Percentiles rank a stretch among this genome's conserved stretches.
Conservation (phyloP, 1,139 yeast genomes). For the Taphrina flavorubra region DNA sequence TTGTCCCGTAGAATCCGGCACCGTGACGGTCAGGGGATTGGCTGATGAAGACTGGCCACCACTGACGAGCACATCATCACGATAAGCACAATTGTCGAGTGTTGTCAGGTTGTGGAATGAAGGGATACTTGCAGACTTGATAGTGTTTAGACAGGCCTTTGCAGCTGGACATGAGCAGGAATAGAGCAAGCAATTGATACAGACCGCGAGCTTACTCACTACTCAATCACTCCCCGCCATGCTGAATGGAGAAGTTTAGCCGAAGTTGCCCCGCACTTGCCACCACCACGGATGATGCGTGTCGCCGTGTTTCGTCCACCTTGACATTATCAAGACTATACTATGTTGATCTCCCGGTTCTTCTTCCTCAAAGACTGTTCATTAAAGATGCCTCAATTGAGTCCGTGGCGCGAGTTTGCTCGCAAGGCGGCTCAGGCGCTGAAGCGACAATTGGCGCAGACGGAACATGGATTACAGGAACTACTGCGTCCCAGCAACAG, state of each 20-base stretch:
- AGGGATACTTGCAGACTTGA: too few species aligned
- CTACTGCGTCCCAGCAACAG: slow-evolving; percentile 20
- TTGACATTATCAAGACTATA: too few species aligned
- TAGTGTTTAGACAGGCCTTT: too few species aligned
- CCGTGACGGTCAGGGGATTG: not conserved
- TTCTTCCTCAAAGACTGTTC: not conserved
- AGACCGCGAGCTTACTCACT: not conserved
- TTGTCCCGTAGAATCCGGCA: not conserved
- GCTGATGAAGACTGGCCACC: slow-evolving; percentile 16
- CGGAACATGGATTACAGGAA: slow-evolving; percentile 25
- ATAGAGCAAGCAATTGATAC: not conserved
- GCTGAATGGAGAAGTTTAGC: not conserved
- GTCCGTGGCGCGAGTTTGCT: slow-evolving; percentile 33
- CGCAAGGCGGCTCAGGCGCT: slow-evolving; percentile 40
- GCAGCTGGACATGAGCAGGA: too few species aligned
- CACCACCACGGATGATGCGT: slow-evolving; percentile 9
- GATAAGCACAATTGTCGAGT: not conserved
- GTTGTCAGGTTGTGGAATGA: too few species aligned
- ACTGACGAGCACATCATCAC: not conserved
- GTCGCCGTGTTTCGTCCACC: too few species aligned
- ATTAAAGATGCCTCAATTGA: slow-evolving; percentile 4
- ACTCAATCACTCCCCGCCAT: not conserved
- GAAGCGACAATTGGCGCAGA: slow-evolving; percentile 36
- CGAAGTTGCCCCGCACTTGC: slow-evolving; percentile 12
- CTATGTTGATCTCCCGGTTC: too few species aligned